Conservation (phyloP, 2,329 filamentous ascomycete genomes). For the Calonectria honghensis region DNA sequence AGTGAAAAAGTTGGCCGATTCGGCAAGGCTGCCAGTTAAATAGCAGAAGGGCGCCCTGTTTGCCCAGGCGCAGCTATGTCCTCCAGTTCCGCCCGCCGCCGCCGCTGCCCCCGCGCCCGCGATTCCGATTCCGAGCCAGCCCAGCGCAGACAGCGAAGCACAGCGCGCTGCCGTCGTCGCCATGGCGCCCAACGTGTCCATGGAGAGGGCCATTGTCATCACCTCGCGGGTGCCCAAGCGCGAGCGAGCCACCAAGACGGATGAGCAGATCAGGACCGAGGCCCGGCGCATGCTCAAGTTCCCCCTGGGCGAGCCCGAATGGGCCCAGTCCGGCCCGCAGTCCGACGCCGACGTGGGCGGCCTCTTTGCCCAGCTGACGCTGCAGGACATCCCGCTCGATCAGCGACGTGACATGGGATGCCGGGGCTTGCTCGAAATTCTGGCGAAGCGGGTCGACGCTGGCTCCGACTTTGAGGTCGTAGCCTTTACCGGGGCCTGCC, state of each 20-base stretch:
- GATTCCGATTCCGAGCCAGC: conserved; percentile 23
- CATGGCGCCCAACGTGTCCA: conserved; percentile 2
- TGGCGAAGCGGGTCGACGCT: background rate
- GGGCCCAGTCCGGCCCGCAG: conserved; percentile 17
- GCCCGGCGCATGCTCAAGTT: conserved; percentile 11
- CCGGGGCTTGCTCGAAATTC: background rate
- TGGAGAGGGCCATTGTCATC: conserved; percentile 6
- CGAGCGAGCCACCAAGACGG: conserved; percentile 2
- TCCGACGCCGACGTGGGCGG: conserved; percentile 14
- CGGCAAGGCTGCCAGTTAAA: conserved; percentile 26
- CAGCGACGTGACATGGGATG: conserved; percentile 11
- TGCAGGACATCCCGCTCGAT: conserved; percentile 6
- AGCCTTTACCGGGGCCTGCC: conserved; percentile 19
- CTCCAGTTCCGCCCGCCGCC: conserved; percentile 15
- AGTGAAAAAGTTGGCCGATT: conserved; percentile 15
- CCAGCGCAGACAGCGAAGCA: conserved; percentile 3
- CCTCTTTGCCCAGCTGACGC: conserved; percentile 17
- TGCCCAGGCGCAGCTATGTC: conserved; percentile 13
- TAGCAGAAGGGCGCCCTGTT: conserved; percentile 24
- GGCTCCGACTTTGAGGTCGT: conserved; percentile 5
- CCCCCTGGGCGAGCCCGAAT: conserved; percentile 20
- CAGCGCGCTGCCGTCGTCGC: background rate
- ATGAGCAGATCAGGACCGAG: conserved; percentile 13
- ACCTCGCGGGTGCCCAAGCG: conserved; percentile 12
- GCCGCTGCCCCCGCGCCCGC: background rate